Percentiles rank a stretch among this genome's conserved stretches.
phyloP scores from a whole-genome alignment of 2,329 filamentous ascomycete genomes.

The Colletotrichum karsti region DNA sequence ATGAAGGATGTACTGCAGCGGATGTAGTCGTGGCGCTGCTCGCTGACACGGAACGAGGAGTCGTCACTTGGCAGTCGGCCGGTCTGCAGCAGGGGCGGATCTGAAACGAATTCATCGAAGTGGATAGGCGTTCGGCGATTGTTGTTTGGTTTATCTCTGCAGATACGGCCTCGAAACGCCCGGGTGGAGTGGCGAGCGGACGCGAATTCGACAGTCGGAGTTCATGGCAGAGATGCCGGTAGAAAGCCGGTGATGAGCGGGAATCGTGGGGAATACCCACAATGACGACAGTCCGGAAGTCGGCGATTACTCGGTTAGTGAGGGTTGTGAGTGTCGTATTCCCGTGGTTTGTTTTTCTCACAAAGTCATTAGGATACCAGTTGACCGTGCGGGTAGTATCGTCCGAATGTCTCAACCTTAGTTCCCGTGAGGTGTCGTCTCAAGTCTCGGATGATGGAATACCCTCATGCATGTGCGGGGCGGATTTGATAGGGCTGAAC shows the following conservation, averaged over 20 bases:
- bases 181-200: not conserved
- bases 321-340: not conserved
- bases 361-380: not conserved
- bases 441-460: not conserved
- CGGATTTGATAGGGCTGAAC: conserved; percentile 17
- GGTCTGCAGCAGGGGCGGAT: not conserved
- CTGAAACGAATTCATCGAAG: not conserved
- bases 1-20: not conserved
- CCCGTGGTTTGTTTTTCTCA: not conserved
- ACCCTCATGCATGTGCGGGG: not conserved
- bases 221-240: not conserved
- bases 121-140: not conserved
- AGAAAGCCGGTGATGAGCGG: not conserved
- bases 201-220: not conserved
- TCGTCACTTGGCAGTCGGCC: not conserved
- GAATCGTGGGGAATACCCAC: not conserved
- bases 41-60: conserved; percentile 1
- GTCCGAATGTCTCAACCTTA: not conserved
- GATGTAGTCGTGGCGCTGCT: conserved; percentile 4
- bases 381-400: not conserved
- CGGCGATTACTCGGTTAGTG: not conserved
- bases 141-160: not conserved
- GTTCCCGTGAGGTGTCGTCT: not conserved
- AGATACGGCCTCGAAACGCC: not conserved
- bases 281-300: not conserved